Evolutionary conservation across 2,329 filamentous ascomycete genomes (phyloP).

Genomic region (Aspergillus tamarii): DNA sequence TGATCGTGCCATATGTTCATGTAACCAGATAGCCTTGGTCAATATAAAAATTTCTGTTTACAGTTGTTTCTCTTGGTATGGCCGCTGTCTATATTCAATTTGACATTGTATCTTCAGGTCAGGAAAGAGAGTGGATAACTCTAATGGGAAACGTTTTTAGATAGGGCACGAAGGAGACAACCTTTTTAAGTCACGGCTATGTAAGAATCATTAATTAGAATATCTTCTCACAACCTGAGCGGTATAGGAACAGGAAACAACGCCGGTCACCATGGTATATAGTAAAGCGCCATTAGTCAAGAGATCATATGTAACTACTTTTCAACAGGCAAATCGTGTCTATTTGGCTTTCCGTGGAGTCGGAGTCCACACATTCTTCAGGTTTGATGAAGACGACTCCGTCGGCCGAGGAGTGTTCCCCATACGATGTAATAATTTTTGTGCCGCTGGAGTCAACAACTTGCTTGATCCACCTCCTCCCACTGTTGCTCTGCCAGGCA

Average conservation of each 20-base stretch:
- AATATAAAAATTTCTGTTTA: neutral
- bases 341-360: slow-evolving; percentile 34
- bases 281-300: neutral
- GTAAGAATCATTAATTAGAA: neutral
- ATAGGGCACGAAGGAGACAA: neutral
- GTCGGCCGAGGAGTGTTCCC: slow-evolving; percentile 37
- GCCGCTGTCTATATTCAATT: neutral
- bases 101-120: neutral
- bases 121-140: neutral
- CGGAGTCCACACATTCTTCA: slow-evolving; percentile 46
- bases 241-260: neutral
- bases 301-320: neutral
- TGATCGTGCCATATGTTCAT: neutral
- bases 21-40: neutral
- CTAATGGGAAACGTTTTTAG: neutral
- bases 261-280: slow-evolving; percentile 3
- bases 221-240: neutral
- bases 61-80: no score
- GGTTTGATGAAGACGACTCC: slow-evolving; percentile 18
- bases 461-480: slow-evolving; percentile 28
- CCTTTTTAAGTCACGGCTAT: neutral
- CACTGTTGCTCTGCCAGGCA: slow-evolving; percentile 25
- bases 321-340: neutral
- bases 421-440: slow-evolving; percentile 45
- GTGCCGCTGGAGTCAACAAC: slow-evolving; percentile 49